phyloP scores from a whole-genome alignment of 23 red algal species.

The Agarophyton chilense region DNA sequence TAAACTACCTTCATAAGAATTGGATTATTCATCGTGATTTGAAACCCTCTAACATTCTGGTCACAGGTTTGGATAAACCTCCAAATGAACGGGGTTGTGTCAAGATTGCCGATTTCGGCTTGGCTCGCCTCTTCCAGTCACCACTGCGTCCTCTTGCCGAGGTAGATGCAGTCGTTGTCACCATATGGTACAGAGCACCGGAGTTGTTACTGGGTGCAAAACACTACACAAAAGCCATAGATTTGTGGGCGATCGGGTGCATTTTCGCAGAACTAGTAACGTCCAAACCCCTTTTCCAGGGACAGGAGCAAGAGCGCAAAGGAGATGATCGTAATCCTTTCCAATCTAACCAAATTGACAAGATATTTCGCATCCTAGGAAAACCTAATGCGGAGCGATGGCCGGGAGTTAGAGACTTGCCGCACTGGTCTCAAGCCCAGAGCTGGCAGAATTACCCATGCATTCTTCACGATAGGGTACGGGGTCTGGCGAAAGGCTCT shows the following conservation, averaged over 20 bases:
- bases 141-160: conserved; percentile 85
- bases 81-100: conserved; percentile 74
- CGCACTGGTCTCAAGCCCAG: conserved; percentile 75
- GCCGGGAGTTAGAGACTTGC: conserved; percentile 69
- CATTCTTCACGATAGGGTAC: conserved; percentile 70
- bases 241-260: conserved; percentile 93
- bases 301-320: conserved; percentile 77
- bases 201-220: conserved; percentile 78
- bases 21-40: conserved; percentile 95
- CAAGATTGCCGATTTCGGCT: conserved; percentile 99
- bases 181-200: conserved; percentile 83
- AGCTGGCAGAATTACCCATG: conserved; percentile 62
- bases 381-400: conserved; percentile 79
- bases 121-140: conserved; percentile 83
- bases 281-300: conserved; percentile 87
- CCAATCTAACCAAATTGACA: conserved; percentile 91
- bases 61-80: conserved; percentile 80
- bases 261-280: conserved; percentile 91
- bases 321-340: conserved; percentile 83
- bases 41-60: conserved; percentile 87
- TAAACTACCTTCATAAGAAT: conserved; percentile 92
- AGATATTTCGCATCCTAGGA: conserved; percentile 88
- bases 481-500: conserved; percentile 42
- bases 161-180: conserved; percentile 87
- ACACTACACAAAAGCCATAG: conserved; percentile 90